These are phyloP conservation scores for Lagerstroemia speciosa DNA, from an alignment of 345 rosid species.

Conservation along the genomic window DNA sequence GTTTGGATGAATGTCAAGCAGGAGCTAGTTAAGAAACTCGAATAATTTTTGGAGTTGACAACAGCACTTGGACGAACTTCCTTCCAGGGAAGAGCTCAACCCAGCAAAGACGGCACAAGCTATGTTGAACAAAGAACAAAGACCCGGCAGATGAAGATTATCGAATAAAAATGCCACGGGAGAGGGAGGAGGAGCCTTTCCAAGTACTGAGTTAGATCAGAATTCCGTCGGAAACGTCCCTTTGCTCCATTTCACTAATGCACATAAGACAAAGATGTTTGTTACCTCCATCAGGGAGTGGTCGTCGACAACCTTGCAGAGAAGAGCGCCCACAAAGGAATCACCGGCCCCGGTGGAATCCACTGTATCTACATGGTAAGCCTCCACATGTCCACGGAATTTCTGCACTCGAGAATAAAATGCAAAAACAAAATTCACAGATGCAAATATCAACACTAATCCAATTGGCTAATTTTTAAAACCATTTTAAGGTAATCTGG, in stretches of 20 bases:
- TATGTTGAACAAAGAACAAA: not conserved
- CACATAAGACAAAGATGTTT: not conserved
- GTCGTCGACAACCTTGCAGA: conserved; percentile 71
- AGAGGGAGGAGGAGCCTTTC: not conserved
- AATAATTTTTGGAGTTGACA: too few relatives aligned
- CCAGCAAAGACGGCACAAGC: too few relatives aligned
- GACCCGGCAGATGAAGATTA: too few relatives aligned
- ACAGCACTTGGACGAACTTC: too few relatives aligned
- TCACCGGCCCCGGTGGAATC: conserved; percentile 99
- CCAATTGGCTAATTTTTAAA: too few relatives aligned
- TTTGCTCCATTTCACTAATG: not conserved
- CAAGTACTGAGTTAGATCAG: not conserved
- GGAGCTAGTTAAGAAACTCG: too few relatives aligned
- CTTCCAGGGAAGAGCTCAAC: too few relatives aligned
- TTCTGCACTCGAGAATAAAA: conserved; percentile 25
- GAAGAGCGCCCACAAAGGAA: conserved; percentile 79
- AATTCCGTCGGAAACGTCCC: not conserved
- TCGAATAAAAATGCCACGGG: too few relatives aligned
- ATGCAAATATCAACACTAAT: not conserved
- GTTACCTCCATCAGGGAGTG: conserved; percentile 57
- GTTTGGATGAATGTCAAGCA: too few relatives aligned
- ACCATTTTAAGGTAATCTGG: not conserved
- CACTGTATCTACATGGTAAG: conserved; percentile 59
- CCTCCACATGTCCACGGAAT: conserved; percentile 74
- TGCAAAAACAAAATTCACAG: too few relatives aligned